A percentile compares a stretch with the other conserved stretches of the same genome.
phyloP scores from a whole-genome alignment of 768 basidiomycete genomes.

The Suillus sp. region DNA sequence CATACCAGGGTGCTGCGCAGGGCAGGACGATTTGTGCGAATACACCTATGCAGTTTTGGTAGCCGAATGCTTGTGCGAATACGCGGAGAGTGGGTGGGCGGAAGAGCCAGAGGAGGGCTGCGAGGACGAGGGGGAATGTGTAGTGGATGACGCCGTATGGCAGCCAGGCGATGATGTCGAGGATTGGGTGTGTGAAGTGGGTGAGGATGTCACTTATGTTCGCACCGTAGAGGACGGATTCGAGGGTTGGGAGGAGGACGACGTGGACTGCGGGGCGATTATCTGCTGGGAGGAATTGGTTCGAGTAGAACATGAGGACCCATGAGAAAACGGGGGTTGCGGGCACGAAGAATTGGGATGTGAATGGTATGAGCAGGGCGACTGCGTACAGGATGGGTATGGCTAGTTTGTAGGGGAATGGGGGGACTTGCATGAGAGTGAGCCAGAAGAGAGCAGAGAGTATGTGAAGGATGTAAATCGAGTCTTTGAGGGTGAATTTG shows the following conservation, averaged over 20 bases:
- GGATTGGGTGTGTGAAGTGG: slow-evolving; percentile 86
- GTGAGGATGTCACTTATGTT: slow-evolving; percentile 98
- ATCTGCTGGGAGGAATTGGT: slow-evolving; percentile 76
- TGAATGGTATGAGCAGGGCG: slow-evolving; percentile 79
- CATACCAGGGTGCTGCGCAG: slow-evolving; percentile 97
- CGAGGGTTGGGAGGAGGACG: slow-evolving; percentile 90
- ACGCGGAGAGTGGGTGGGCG: slow-evolving; percentile 78
- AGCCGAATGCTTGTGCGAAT: slow-evolving; percentile 89
- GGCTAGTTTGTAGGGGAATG: slow-evolving; percentile 70
- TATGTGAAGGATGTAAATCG: slow-evolving; percentile 65
- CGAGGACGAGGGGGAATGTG: slow-evolving; percentile 82
- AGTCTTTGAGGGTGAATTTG: slow-evolving; percentile 56
- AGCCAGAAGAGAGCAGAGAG: slow-evolving; percentile 71
- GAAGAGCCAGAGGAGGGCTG: slow-evolving; percentile 87
- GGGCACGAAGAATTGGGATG: slow-evolving; percentile 88
- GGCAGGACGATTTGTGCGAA: slow-evolving; percentile 87
- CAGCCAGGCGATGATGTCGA: slow-evolving; percentile 94
- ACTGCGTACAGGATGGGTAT: slow-evolving; percentile 73
- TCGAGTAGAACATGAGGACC: slow-evolving; percentile 85
- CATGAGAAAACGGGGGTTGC: slow-evolving; percentile 86
- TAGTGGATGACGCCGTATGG: slow-evolving; percentile 98
- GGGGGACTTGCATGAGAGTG: slow-evolving; percentile 66
- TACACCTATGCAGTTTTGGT: slow-evolving; percentile 89
- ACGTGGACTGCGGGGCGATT: slow-evolving; percentile 88
- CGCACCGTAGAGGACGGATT: slow-evolving; percentile 93